These are phyloP conservation scores for Chalaropsis thielavioides DNA, from an alignment of 2,329 filamentous ascomycete species.

Conservation along the genomic window DNA sequence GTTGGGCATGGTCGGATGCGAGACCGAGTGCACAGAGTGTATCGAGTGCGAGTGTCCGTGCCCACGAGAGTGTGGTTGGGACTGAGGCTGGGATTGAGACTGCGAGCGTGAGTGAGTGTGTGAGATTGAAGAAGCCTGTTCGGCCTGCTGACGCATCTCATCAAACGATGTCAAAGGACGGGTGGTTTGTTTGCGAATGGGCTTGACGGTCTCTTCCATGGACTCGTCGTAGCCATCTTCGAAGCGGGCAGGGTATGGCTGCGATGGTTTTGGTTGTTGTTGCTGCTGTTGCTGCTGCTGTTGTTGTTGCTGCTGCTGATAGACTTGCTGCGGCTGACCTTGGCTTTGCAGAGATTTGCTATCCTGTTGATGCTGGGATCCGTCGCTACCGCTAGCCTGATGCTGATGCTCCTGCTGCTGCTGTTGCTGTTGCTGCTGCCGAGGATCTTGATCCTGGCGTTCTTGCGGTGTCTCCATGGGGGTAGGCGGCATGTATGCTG, in stretches of 20 bases:
- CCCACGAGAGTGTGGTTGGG: not conserved
- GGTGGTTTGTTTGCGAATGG: constrained; percentile 30
- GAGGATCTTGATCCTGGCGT: constrained; percentile 10
- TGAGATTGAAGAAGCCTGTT: constrained; percentile 26
- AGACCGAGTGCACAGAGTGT: not conserved
- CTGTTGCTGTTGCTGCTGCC: constrained; percentile 19
- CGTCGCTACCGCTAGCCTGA: constrained; percentile 29
- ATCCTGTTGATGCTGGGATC: not conserved
- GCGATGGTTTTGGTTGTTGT: too few relatives aligned
- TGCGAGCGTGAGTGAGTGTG: not conserved
- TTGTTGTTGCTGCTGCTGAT: constrained; percentile 23
- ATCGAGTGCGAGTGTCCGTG: constrained; percentile 8
- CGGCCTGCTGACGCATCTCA: constrained; percentile 42
- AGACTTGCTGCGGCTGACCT: constrained; percentile 20
- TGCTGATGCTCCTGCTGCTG: not conserved
- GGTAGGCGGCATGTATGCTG: constrained; percentile 52
- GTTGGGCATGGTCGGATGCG: constrained; percentile 10
- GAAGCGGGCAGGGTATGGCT: constrained; percentile 36
- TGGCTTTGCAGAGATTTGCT: constrained; percentile 25
- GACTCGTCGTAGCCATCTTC: constrained; percentile 48
- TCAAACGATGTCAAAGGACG: constrained; percentile 41
- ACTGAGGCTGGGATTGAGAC: constrained; percentile 9
- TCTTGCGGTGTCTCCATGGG: constrained; percentile 46
- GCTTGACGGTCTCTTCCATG: constrained; percentile 53
- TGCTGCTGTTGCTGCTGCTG: constrained; percentile 24